Evolutionary conservation across 2,329 filamentous ascomycete genomes (phyloP).

Genomic region (Penicillium sp.): DNA sequence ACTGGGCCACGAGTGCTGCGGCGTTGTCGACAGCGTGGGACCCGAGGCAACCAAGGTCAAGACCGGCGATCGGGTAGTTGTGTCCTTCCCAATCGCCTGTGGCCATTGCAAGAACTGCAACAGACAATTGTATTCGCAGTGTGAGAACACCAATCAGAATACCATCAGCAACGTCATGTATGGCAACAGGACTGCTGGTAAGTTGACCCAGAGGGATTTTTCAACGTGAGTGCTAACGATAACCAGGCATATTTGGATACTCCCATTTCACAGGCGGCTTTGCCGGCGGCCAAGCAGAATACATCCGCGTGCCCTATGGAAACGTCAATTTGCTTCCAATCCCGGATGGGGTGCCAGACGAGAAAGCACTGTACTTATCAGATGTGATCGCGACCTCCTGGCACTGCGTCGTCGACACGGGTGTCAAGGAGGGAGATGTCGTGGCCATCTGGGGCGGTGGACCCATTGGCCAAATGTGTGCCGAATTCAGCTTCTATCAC

Average conservation of each 20-base stretch:
- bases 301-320: conserved; percentile 68
- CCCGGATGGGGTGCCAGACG: conserved; percentile 77
- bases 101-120: conserved; percentile 73
- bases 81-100: conserved; percentile 79
- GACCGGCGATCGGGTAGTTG: conserved; percentile 71
- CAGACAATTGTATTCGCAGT: conserved; percentile 76
- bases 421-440: conserved; percentile 72
- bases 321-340: conserved; percentile 63
- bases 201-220: conserved; percentile 22
- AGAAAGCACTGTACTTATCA: conserved; percentile 78
- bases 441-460: conserved; percentile 88
- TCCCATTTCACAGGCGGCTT: conserved; percentile 80
- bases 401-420: conserved; percentile 80
- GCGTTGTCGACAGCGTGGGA: conserved; percentile 57
- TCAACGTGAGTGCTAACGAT: not conserved
- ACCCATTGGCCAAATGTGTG: conserved; percentile 79
- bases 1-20: conserved; percentile 61
- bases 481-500: conserved; percentile 66
- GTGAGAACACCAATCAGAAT: conserved; percentile 77
- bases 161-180: conserved; percentile 73
- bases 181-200: conserved; percentile 71
- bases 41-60: conserved; percentile 56
- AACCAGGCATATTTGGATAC: conserved; percentile 65
- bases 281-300: conserved; percentile 85
- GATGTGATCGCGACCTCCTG: conserved; percentile 80